Percentiles rank a stretch among this genome's conserved stretches.
Evolutionary conservation across 176 grass and related monocot species (phyloP).

Genomic region (Carex littledalei): DNA sequence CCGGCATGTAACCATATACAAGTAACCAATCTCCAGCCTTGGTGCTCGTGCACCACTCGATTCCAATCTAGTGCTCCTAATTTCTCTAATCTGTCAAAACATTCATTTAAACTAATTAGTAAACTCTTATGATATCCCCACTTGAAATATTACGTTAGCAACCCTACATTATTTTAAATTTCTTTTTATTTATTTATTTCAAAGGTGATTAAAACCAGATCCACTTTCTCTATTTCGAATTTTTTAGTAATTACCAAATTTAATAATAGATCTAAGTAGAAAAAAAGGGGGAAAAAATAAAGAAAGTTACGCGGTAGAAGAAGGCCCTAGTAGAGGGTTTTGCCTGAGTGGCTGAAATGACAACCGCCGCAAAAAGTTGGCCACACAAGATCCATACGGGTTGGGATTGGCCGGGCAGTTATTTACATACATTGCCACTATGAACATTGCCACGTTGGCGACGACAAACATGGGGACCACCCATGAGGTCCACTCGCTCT

Average conservation of each 20-base stretch:
- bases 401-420: conserved; percentile 62
- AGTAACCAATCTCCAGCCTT: conserved; percentile 71
- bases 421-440: conserved; percentile 83
- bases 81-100: conserved; percentile 62
- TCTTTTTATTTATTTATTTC: neutral
- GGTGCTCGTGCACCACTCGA: conserved; percentile 57
- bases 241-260: neutral
- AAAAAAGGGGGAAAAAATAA: neutral
- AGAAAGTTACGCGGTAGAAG: conserved; percentile 59
- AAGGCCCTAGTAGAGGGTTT: conserved; percentile 88
- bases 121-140: neutral
- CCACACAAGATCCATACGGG: conserved; percentile 50
- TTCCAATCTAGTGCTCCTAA: conserved; percentile 75
- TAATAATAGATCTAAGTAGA: neutral
- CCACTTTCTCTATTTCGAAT: neutral
- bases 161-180: neutral
- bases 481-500: conserved; percentile 83
- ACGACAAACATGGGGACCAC: conserved; percentile 56
- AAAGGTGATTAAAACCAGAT: neutral
- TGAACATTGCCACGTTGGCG: conserved; percentile 66
- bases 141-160: neutral
- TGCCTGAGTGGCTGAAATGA: conserved; percentile 78
- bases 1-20: conserved; percentile 99
- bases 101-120: neutral
- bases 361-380: conserved; percentile 56